Percentiles rank a stretch among this genome's conserved stretches.
Evolutionary conservation across 129 eudicot species (phyloP).

Genomic region (Helianthus tuberosus): DNA sequence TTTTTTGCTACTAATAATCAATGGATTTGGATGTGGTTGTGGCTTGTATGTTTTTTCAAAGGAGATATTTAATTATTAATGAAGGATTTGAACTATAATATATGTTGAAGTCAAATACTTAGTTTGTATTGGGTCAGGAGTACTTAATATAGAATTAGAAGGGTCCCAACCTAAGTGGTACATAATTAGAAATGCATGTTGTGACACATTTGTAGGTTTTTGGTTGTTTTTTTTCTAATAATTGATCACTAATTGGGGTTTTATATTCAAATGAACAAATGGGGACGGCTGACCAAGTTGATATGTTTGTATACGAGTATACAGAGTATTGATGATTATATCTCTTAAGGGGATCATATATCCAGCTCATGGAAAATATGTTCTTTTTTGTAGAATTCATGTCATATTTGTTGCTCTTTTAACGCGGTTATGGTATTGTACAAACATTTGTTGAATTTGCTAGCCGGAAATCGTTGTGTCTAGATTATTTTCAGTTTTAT

Average conservation of each 20-base stretch:
- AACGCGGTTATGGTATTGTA: neutral
- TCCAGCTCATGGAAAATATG: slow-evolving; percentile 6
- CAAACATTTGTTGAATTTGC: neutral
- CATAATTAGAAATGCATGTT: slow-evolving; percentile 22
- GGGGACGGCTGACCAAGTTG: neutral
- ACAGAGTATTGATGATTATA: neutral
- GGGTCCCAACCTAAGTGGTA: neutral
- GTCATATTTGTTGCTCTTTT: neutral
- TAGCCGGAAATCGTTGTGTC: neutral
- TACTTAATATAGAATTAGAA: neutral
- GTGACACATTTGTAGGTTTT: neutral
- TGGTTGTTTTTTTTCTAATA: slow-evolving; percentile 8
- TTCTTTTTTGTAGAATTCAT: neutral
- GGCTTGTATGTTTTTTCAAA: neutral
- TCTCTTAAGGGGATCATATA: neutral
- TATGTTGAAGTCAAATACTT: neutral
- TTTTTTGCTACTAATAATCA: neutral
- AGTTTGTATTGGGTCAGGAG: neutral
- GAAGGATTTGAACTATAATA: neutral
- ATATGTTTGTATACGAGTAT: neutral
- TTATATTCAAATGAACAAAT: slow-evolving; percentile 5
- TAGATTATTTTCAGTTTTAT: neutral
- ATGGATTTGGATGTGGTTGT: neutral
- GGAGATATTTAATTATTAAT: neutral
- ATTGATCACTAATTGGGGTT: neutral